phyloP scores from a whole-genome alignment of 257 asterid species.

The Nicotiana attenuata region DNA sequence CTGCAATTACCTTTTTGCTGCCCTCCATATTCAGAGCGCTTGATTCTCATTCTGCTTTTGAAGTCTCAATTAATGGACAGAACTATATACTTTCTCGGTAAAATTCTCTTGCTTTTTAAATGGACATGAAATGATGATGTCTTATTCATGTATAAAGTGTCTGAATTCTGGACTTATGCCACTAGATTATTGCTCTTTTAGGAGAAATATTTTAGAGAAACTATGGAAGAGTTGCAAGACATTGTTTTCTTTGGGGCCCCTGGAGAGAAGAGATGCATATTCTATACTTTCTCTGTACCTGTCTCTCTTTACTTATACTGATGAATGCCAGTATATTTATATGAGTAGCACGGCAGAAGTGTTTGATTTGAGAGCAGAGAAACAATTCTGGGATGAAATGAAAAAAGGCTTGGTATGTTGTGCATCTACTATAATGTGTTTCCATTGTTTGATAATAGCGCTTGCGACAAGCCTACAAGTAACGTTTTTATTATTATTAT shows the following conservation, averaged over 20 bases:
- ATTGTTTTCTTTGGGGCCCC: constrained; percentile 58
- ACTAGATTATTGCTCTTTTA: constrained; percentile 26
- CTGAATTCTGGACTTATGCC: not conserved
- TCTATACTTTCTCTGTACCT: constrained; percentile 68
- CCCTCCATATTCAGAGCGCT: constrained; percentile 66
- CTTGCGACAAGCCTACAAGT: not conserved
- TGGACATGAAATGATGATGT: not conserved
- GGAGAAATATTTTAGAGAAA: constrained; percentile 49
- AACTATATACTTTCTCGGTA: constrained; percentile 56
- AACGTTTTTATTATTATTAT: not conserved
- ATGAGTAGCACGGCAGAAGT: constrained; percentile 28
- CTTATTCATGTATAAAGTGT: not conserved
- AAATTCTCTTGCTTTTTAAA: constrained; percentile 7
- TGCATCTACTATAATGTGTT: not conserved
- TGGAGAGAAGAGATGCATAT: constrained; percentile 90
- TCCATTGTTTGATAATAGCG: not conserved
- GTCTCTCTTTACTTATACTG: constrained; percentile 43
- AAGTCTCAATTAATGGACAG: constrained; percentile 47
- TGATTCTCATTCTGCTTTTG: constrained; percentile 30
- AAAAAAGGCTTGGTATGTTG: constrained; percentile 79
- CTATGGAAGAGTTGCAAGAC: constrained; percentile 69
- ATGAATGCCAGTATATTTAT: constrained; percentile 39
- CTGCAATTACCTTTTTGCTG: constrained; percentile 61
- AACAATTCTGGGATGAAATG: constrained; percentile 75
- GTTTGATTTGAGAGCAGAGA: constrained; percentile 52